These are phyloP conservation scores for Neocucurbitaria cava DNA, from an alignment of 2,329 filamentous ascomycete species.

Conservation along the genomic window DNA sequence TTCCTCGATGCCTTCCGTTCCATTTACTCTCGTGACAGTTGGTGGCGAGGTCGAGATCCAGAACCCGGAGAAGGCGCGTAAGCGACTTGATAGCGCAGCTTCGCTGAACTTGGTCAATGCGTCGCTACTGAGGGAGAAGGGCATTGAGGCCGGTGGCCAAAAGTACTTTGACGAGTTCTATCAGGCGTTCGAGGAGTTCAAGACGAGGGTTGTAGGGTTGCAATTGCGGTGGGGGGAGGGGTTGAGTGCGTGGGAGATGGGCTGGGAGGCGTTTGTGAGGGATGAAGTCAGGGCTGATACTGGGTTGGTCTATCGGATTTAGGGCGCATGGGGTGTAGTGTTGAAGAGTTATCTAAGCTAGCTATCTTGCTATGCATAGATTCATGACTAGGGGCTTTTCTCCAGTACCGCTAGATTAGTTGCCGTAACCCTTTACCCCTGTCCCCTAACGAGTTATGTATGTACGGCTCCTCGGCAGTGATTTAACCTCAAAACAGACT, in stretches of 20 bases:
- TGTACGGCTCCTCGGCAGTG: no score
- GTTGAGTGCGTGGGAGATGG: conserved; percentile 27
- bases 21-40: conserved; percentile 20
- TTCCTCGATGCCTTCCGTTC: neutral
- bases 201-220: conserved; percentile 17
- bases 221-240: conserved; percentile 29
- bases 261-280: conserved; percentile 31
- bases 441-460: no score
- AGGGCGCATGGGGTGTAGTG: no score
- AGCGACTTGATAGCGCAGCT: conserved; percentile 1
- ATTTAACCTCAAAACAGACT: no score
- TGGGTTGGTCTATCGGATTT: conserved; percentile 20
- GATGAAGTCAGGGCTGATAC: conserved; percentile 25
- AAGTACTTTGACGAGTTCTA: conserved; percentile 26
- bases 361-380: no score
- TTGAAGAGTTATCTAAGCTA: no score
- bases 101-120: conserved; percentile 26
- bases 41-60: conserved; percentile 22
- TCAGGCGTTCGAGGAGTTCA: conserved; percentile 22
- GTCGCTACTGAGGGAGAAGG: conserved; percentile 26
- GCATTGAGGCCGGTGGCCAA: conserved; percentile 24
- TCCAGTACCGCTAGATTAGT: no score
- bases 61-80: conserved; percentile 8
- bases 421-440: no score
- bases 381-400: no score